phyloP scores from a whole-genome alignment of 768 basidiomycete genomes.

The Tricholoma hemisulphureum region DNA sequence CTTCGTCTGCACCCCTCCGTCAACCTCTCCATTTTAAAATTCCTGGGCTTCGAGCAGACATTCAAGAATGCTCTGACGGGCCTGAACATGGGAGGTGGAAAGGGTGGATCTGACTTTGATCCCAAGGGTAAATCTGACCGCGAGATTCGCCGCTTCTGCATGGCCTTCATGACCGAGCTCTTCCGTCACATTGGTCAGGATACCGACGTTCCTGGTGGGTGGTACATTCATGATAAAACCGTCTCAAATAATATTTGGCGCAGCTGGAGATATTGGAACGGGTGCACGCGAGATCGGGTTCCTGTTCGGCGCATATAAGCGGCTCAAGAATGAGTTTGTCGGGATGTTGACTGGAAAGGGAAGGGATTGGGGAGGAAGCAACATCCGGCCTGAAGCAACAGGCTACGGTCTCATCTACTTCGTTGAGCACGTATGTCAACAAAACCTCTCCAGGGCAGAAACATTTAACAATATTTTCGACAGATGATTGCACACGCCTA shows the following conservation, averaged over 20 bases:
- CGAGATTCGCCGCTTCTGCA: slow-evolving; percentile 72
- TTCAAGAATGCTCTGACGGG: slow-evolving; percentile 82
- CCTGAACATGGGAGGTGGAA: slow-evolving; percentile 75
- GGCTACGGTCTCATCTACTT: slow-evolving; percentile 78
- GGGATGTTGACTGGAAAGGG: slow-evolving; percentile 75
- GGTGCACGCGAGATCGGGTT: slow-evolving; percentile 75
- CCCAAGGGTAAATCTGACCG: slow-evolving; percentile 77
- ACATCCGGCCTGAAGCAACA: slow-evolving; percentile 73
- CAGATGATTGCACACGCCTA: slow-evolving; percentile 58
- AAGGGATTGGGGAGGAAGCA: slow-evolving; percentile 64
- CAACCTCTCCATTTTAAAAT: slow-evolving; percentile 81
- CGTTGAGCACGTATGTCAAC: slow-evolving; percentile 58
- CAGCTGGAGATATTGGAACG: slow-evolving; percentile 70
- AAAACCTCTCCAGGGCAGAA: neutral
- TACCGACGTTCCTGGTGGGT: slow-evolving; percentile 66
- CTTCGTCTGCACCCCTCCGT: slow-evolving; percentile 77
- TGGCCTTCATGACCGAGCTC: slow-evolving; percentile 73
- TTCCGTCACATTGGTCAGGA: slow-evolving; percentile 69
- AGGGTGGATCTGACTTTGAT: slow-evolving; percentile 79
- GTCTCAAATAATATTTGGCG: neutral
- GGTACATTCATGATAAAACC: neutral
- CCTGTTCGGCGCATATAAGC: slow-evolving; percentile 80
- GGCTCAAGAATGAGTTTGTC: slow-evolving; percentile 65
- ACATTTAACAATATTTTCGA: neutral
- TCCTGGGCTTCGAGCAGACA: slow-evolving; percentile 80